Evolutionary conservation across 495 filamentous ascomycete genomes (phyloP).

Genomic region (Chaetomidium leptoderma): DNA sequence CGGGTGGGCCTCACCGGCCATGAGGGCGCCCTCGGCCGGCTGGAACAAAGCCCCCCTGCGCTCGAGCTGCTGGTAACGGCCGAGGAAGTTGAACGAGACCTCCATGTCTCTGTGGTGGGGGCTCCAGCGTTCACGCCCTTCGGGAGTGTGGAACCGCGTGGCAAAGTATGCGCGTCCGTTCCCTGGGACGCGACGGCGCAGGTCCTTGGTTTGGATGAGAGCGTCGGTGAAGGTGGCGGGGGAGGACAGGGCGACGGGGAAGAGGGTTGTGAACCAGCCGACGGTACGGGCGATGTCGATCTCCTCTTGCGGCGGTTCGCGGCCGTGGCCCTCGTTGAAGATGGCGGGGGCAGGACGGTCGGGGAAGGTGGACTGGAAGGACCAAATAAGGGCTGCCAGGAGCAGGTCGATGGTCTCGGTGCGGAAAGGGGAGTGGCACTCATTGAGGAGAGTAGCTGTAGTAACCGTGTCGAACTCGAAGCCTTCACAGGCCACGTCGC

Average conservation of each 20-base stretch:
- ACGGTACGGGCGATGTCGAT: slow-evolving; percentile 28
- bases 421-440: slow-evolving; percentile 27
- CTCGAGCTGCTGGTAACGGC: slow-evolving; percentile 58
- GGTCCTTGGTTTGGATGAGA: slow-evolving; percentile 24
- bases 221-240: slow-evolving; percentile 15
- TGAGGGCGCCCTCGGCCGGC: slow-evolving; percentile 25
- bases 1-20: slow-evolving; percentile 25
- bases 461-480: slow-evolving; percentile 21
- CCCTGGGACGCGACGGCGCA: slow-evolving; percentile 18
- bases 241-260: slow-evolving; percentile 17
- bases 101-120: slow-evolving; percentile 48
- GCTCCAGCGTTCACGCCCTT: slow-evolving; percentile 27
- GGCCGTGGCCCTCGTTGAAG: slow-evolving; percentile 35
- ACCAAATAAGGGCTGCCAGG: slow-evolving; percentile 30
- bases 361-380: slow-evolving; percentile 32
- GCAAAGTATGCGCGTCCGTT: slow-evolving; percentile 27
- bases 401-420: slow-evolving; percentile 37
- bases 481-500: slow-evolving; percentile 20
- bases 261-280: slow-evolving; percentile 33
- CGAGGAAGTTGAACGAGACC: slow-evolving; percentile 60
- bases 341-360: slow-evolving; percentile 49
- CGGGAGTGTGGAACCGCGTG: slow-evolving; percentile 36
- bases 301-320: slow-evolving; percentile 20
- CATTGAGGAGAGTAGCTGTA: slow-evolving; percentile 19
- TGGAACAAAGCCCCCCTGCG: slow-evolving; percentile 51